A percentile compares a stretch with the other conserved stretches of the same genome.
These are phyloP conservation scores for Fomitopsis serialis DNA, from an alignment of 768 basidiomycete genomes.

Conservation along the genomic window DNA sequence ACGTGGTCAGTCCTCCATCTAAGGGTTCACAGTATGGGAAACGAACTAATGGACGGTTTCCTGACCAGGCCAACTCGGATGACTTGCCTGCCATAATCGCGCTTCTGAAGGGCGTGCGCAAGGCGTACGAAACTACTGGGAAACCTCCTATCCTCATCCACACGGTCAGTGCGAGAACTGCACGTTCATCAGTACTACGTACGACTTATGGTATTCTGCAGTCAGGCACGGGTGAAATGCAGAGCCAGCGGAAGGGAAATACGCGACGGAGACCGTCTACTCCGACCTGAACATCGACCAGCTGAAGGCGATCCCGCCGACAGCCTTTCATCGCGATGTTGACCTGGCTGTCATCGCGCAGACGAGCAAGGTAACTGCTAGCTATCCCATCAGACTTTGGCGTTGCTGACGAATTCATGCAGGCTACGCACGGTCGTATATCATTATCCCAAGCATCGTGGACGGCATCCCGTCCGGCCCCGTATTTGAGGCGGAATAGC, in stretches of 20 bases:
- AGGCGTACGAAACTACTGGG: constrained; percentile 34
- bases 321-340: constrained; percentile 43
- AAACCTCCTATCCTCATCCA: constrained; percentile 29
- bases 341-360: constrained; percentile 43
- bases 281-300: constrained; percentile 43
- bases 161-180: constrained; percentile 52
- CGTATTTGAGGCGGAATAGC: constrained; percentile 47
- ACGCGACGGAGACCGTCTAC: constrained; percentile 40
- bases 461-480: constrained; percentile 54
- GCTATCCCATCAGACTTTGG: too few relatives aligned
- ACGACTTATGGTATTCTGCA: not conserved
- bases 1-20: too few relatives aligned
- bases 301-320: constrained; percentile 39
- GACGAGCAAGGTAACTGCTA: constrained; percentile 47
- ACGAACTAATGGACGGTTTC: too few relatives aligned
- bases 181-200: too few relatives aligned
- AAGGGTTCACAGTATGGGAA: too few relatives aligned
- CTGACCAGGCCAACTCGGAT: constrained; percentile 39
- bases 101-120: constrained; percentile 48
- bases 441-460: constrained; percentile 49
- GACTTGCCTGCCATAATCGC: constrained; percentile 38
- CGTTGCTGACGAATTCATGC: too few relatives aligned
- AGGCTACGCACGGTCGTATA: constrained; percentile 47
- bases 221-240: constrained; percentile 26
- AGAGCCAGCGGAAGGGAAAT: constrained; percentile 40